phyloP scores from a whole-genome alignment of 2,329 filamentous ascomycete genomes.

The Phymatotrichopsis omnivora region DNA sequence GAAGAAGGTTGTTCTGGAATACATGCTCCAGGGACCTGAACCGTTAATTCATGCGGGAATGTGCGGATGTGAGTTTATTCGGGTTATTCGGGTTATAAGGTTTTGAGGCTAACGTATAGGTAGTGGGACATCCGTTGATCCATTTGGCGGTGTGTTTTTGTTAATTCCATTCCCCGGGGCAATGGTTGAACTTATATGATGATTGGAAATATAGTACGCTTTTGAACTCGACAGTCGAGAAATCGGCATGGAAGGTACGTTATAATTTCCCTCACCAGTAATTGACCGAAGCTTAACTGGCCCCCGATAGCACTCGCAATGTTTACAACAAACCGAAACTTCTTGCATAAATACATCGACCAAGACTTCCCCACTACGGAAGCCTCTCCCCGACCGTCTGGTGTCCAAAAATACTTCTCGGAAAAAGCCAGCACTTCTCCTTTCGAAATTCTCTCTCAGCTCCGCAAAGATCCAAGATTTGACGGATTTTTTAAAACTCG shows the following conservation, averaged over 20 bases:
- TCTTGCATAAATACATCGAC: slow-evolving; percentile 58
- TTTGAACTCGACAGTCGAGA: slow-evolving; percentile 80
- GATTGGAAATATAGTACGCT: slow-evolving; percentile 54
- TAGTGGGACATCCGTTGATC: slow-evolving; percentile 85
- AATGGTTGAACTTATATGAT: slow-evolving; percentile 20
- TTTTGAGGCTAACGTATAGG: background rate
- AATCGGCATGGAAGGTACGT: slow-evolving; percentile 61
- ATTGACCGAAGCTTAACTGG: background rate
- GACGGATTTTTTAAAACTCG: slow-evolving; percentile 52
- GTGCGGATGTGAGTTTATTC: slow-evolving; percentile 54
- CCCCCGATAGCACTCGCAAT: slow-evolving; percentile 52
- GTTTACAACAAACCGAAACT: slow-evolving; percentile 48
- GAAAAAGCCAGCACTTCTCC: slow-evolving; percentile 45
- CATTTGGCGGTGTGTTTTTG: slow-evolving; percentile 55
- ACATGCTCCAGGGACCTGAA: slow-evolving; percentile 60
- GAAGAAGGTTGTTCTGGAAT: slow-evolving; percentile 65
- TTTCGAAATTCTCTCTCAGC: slow-evolving; percentile 58
- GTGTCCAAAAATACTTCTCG: slow-evolving; percentile 10
- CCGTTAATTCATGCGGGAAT: slow-evolving; percentile 75
- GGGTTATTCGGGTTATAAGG: background rate
- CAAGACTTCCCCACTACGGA: slow-evolving; percentile 36
- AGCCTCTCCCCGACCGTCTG: slow-evolving; percentile 2
- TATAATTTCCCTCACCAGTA: background rate
- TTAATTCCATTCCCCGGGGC: slow-evolving; percentile 8
- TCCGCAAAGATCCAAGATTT: slow-evolving; percentile 60